Evolutionary conservation across 2,329 filamentous ascomycete species (phyloP).

Genomic region (Aspergillus eucalypticola): DNA sequence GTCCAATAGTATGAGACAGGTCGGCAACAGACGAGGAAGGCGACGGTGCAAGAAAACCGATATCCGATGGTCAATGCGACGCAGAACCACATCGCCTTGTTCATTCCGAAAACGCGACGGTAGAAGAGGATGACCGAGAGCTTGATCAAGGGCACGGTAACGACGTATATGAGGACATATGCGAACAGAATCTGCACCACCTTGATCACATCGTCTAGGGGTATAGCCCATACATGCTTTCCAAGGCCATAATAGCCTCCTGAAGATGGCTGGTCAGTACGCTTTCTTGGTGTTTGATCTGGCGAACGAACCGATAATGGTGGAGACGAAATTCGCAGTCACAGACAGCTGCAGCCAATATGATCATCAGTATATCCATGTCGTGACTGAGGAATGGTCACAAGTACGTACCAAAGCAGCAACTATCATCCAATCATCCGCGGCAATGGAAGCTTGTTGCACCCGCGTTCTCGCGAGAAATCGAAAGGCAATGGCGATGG

Average conservation of each 20-base stretch:
- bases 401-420: conserved; percentile 1
- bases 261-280: not conserved
- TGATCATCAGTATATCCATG: not conserved
- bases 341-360: not conserved
- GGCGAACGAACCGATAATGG: not conserved
- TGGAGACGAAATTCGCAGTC: not conserved
- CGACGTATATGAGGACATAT: conserved; percentile 18
- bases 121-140: conserved; percentile 22
- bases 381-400: not conserved
- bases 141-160: conserved; percentile 18
- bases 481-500: conserved; percentile 1
- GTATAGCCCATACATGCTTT: conserved; percentile 19
- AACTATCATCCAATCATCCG: conserved; percentile 9
- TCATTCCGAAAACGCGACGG: conserved; percentile 22
- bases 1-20: conserved; percentile 21
- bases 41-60: conserved; percentile 9
- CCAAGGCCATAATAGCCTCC: conserved; percentile 18
- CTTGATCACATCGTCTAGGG: conserved; percentile 10
- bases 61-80: conserved; percentile 17
- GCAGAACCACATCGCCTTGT: conserved; percentile 16
- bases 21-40: conserved; percentile 14
- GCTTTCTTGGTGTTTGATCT: not conserved
- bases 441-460: conserved; percentile 2
- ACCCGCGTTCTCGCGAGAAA: not conserved
- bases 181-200: conserved; percentile 13